These are phyloP conservation scores for Trichoderma koningiopsis DNA, from an alignment of 2,329 filamentous ascomycete genomes.

Conservation along the genomic window DNA sequence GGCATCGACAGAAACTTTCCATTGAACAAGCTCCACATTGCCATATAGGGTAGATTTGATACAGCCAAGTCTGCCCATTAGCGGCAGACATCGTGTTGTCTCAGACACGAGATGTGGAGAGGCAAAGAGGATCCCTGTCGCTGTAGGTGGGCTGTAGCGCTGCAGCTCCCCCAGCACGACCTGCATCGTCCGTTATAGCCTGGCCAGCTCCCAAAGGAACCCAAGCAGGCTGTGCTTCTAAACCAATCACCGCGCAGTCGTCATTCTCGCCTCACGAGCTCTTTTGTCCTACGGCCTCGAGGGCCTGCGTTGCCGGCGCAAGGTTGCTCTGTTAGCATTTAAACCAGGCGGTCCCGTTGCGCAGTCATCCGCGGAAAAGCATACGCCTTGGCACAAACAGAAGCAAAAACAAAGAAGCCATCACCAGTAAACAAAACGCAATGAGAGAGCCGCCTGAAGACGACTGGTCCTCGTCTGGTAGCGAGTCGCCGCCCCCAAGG, in stretches of 20 bases:
- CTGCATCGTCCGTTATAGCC: slow-evolving; percentile 6
- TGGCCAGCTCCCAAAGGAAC: not conserved
- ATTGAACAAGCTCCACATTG: not conserved
- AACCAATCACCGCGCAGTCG: not conserved
- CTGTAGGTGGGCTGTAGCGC: slow-evolving; percentile 3
- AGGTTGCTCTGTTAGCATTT: slow-evolving; percentile 11
- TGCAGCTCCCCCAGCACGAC: slow-evolving; percentile 6
- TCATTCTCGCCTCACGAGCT: slow-evolving; percentile 6
- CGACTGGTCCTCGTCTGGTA: slow-evolving; percentile 21
- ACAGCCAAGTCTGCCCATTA: slow-evolving; percentile 2
- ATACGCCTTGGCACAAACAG: not conserved
- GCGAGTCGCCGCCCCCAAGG: slow-evolving; percentile 21
- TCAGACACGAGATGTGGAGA: not conserved
- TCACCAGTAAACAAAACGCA: not conserved
- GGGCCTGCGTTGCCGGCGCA: slow-evolving; percentile 21
- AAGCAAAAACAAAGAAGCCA: not conserved
- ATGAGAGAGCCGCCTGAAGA: slow-evolving; percentile 14
- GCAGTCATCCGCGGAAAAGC: not conserved
- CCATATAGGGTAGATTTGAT: slow-evolving; percentile 9
- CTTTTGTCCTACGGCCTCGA: slow-evolving; percentile 14
- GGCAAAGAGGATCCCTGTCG: not conserved
- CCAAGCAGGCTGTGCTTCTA: not conserved
- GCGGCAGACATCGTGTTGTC: slow-evolving; percentile 7
- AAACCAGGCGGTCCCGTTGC: not conserved
- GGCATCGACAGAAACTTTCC: not conserved